These are phyloP conservation scores for Senecio squalidus DNA, from an alignment of 140 eudicot genomes.

Conservation along the genomic window DNA sequence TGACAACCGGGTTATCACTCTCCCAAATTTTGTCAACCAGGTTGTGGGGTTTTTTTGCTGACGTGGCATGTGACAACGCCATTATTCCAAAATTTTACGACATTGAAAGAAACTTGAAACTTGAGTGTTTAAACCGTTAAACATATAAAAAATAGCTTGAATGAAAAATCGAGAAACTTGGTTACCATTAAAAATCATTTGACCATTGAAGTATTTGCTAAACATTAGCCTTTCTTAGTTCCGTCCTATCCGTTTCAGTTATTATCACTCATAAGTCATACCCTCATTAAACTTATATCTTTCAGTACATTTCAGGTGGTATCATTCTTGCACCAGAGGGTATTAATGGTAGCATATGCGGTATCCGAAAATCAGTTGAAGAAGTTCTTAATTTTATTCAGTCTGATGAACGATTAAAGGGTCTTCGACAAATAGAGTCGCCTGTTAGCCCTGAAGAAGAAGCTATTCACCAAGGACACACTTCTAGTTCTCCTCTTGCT, in stretches of 20 bases:
- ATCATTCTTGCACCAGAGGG: slow-evolving; percentile 98
- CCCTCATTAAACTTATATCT: slow-evolving; percentile 41
- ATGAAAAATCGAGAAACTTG: too few species aligned
- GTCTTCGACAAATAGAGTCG: slow-evolving; percentile 79
- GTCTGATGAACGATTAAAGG: slow-evolving; percentile 70
- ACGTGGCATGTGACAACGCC: too few species aligned
- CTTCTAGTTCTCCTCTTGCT: slow-evolving; percentile 80
- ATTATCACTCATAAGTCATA: slow-evolving; percentile 13
- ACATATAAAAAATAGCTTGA: too few species aligned
- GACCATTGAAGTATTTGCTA: too few species aligned
- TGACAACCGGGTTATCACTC: too few species aligned
- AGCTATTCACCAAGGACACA: slow-evolving; percentile 95
- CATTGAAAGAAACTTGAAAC: too few species aligned
- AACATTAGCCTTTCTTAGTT: not conserved
- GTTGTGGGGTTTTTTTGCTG: too few species aligned
- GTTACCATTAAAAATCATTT: too few species aligned
- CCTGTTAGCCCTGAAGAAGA: slow-evolving; percentile 99
- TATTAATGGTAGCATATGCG: slow-evolving; percentile 97
- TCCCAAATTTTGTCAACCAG: too few species aligned
- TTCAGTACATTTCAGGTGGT: slow-evolving; percentile 97
- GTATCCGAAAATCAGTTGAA: slow-evolving; percentile 75
- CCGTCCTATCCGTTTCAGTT: not conserved
- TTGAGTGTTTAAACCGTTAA: too few species aligned
- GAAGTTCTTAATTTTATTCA: slow-evolving; percentile 67
- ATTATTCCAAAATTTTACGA: too few species aligned